Evolutionary conservation across 495 filamentous ascomycete species (phyloP).

Genomic region (Neurospora tetrasperma): DNA sequence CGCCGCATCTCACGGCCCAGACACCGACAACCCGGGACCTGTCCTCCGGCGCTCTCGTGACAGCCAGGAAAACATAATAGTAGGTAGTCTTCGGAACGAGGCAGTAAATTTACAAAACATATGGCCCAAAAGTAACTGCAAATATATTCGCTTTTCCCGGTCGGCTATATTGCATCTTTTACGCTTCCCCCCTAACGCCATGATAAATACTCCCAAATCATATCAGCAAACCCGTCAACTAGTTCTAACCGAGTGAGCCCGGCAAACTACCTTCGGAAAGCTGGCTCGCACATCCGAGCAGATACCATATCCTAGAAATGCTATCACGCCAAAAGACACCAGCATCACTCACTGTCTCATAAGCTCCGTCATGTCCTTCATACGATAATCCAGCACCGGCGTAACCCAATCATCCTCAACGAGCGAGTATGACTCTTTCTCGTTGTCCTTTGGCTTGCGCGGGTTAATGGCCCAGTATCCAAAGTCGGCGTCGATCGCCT

Average conservation of each 20-base stretch:
- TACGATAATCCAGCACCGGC: slow-evolving; percentile 43
- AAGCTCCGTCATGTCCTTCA: slow-evolving; percentile 45
- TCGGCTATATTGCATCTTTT: not conserved
- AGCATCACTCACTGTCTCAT: slow-evolving; percentile 16
- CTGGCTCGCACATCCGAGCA: not conserved
- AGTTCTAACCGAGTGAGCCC: not conserved
- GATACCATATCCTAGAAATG: not conserved
- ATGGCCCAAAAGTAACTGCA: not conserved
- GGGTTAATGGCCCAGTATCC: slow-evolving; percentile 58
- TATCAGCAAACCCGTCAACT: not conserved
- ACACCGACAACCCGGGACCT: not conserved
- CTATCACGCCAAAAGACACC: not conserved
- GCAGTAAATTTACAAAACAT: not conserved
- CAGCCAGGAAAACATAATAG: not conserved
- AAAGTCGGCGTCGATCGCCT: slow-evolving; percentile 46
- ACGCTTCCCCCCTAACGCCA: not conserved
- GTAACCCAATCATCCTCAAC: slow-evolving; percentile 49
- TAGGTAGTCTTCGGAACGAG: not conserved
- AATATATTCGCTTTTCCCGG: not conserved
- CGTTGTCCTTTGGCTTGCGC: slow-evolving; percentile 43
- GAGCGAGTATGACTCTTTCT: slow-evolving; percentile 43
- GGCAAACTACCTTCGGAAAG: not conserved
- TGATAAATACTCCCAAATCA: not conserved
- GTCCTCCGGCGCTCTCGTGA: not conserved
- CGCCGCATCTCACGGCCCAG: not conserved